phyloP scores from a whole-genome alignment of 768 basidiomycete species.

The Mycena pura region DNA sequence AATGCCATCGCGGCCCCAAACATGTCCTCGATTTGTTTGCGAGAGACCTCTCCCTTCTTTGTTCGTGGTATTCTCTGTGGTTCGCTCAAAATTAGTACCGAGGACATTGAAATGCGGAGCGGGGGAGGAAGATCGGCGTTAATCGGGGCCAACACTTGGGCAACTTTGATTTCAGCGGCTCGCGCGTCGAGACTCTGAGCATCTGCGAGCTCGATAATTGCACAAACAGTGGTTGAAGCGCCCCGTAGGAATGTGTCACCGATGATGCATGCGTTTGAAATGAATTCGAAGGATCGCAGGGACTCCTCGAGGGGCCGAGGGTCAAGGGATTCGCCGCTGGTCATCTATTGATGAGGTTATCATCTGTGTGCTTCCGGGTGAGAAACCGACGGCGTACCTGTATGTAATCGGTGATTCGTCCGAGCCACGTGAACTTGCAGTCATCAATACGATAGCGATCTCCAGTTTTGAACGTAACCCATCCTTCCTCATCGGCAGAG shows the following conservation, averaged over 20 bases:
- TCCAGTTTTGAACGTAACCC: constrained; percentile 20
- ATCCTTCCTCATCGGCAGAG: constrained; percentile 12
- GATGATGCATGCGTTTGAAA: constrained; percentile 19
- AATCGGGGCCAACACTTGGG: constrained; percentile 11
- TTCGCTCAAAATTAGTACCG: constrained; percentile 7
- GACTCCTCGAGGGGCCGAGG: constrained; percentile 16
- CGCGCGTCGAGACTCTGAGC: background rate
- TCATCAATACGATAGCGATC: constrained; percentile 14
- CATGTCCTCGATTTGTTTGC: constrained; percentile 20
- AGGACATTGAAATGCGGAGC: constrained; percentile 18
- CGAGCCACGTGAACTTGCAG: constrained; percentile 14
- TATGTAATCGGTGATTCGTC: constrained; percentile 23
- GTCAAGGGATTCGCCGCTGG: constrained; percentile 22
- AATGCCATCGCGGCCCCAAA: background rate
- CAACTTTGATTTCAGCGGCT: background rate
- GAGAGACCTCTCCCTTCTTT: constrained; percentile 23
- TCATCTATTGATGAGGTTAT: constrained; percentile 6
- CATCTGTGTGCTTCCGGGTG: background rate
- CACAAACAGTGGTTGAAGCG: constrained; percentile 19
- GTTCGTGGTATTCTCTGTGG: constrained; percentile 19
- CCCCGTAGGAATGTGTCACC: constrained; percentile 19
- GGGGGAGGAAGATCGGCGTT: constrained; percentile 21
- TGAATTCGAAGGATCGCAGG: constrained; percentile 3
- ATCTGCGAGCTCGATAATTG: constrained; percentile 23
- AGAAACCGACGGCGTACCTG: constrained; percentile 1